Base-by-base conservation (phyloP, 2,329 filamentous ascomycete genomes). In the Balansia obtecta region DNA sequence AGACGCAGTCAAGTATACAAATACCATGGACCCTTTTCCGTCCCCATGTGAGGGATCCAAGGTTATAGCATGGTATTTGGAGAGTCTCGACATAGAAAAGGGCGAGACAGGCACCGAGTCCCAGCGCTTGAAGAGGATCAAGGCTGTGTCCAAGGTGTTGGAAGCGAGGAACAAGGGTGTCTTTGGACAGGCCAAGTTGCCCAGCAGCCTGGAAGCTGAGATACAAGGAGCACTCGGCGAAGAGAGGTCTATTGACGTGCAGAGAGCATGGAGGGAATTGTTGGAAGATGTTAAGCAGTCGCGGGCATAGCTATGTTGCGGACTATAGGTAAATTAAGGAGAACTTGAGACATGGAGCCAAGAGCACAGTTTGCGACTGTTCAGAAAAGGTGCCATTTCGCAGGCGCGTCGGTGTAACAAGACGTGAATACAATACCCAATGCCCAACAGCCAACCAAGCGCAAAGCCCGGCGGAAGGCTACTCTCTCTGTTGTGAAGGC, bases 101-200 rank as follows among this genome's bases (percentile, higher is more conserved):
- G 63, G 67, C 0, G 74, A 75, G 32, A 65, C 68, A 0, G 73
- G 76, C 0, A 72, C 73, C 0, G 77, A 81, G 57, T 60, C 68
- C 4, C 77, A 80, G 62, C 69, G 78, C 15, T 56, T 70, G 20
- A 64, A 63, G 52, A 65, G 77, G 38, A 71, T 70, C 1, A 71
- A 72, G 56, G 74, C 76, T 0, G 60, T 74, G 0, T 63, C 63
- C 1, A 66, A 68, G 0, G 65, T 72, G 11, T 59, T 70, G 6
- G 66, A 64, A 52, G 68, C 73, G 1, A 69, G 67, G 52, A 67
- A 65, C 38, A 64, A 65, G 44, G 72, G 71, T 0, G 62, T 69
- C 0, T 71, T 79, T 60, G 73, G 63, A 0, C 54, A 60, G 15
- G 55, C 55, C 0, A 56, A 53, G 10, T 56, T 60, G 0, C 45